These are phyloP conservation scores for Annulohypoxylon truncatum DNA, from an alignment of 2,329 filamentous ascomycete genomes.

Conservation along the genomic window DNA sequence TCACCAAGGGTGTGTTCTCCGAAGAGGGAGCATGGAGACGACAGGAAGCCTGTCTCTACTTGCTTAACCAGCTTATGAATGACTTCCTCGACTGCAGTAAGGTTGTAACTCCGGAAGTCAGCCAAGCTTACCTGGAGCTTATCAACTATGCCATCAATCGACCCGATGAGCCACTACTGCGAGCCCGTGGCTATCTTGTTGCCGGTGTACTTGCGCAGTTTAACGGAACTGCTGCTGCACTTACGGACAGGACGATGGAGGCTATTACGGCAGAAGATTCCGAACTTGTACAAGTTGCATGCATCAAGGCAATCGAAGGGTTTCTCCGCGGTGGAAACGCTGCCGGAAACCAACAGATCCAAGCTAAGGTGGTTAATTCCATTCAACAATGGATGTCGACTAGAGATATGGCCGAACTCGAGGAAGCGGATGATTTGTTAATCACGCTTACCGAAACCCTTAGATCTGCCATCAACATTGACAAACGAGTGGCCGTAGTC, in stretches of 20 bases:
- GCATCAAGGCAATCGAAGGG: constrained; percentile 85
- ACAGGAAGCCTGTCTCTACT: constrained; percentile 84
- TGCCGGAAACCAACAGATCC: constrained; percentile 65
- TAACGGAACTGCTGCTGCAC: constrained; percentile 69
- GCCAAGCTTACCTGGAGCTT: constrained; percentile 81
- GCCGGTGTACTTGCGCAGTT: constrained; percentile 82
- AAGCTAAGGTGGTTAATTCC: constrained; percentile 63
- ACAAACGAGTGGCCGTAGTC: constrained; percentile 79
- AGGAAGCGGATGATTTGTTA: constrained; percentile 91
- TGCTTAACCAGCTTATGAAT: constrained; percentile 84
- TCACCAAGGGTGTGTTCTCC: constrained; percentile 80
- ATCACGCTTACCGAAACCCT: constrained; percentile 90
- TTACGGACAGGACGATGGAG: constrained; percentile 79
- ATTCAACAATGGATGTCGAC: constrained; percentile 79
- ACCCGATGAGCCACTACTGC: constrained; percentile 77
- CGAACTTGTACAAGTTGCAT: constrained; percentile 92
- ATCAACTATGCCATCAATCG: constrained; percentile 80
- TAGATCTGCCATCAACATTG: constrained; percentile 82
- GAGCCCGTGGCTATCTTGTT: constrained; percentile 87
- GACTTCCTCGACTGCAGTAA: constrained; percentile 85
- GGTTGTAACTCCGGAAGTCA: constrained; percentile 74
- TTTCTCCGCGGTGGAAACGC: constrained; percentile 64
- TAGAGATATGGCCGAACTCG: constrained; percentile 84
- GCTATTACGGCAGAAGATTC: constrained; percentile 80
- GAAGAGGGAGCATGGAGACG: constrained; percentile 66